Evolutionary conservation across 495 filamentous ascomycete species (phyloP), one percentile per base, ranked within the genome.

Genomic region (Cercophora scortea): DNA sequence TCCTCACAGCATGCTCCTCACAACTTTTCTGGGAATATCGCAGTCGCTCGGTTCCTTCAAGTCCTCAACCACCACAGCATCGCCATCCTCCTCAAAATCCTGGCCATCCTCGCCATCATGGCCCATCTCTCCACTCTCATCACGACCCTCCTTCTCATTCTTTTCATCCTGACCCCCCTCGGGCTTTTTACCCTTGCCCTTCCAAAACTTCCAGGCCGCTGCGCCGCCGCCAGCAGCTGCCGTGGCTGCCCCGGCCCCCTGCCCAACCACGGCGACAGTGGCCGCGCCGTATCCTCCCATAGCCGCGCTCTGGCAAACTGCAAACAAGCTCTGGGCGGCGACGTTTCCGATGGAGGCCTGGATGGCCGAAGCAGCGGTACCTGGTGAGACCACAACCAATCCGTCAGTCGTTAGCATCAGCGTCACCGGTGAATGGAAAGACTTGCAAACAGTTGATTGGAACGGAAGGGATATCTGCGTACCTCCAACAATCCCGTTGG

Each of bases 291-390:
- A 56, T 12, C 54, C 54, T 4, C 54, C 54, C 54, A 56, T 56
- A 11, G 33, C 54, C 7, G 56, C 58, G 45, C 58, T 64, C 38
- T 56, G 56, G 3, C 53, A 35, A 1, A 41, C 49, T 1, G 61
- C 53, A 13, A 61, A 64, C 3, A n/a, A 2, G 25, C 58, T 57
- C 1, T 55, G 53, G 8, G 47, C 53, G 1, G 15, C 56, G 10
- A 59, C 53, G 16, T 59, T 57, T 15, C 58, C 57, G 46, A 60
- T 55, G 1, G 4, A 12, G 13, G 39, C 19, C 8, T 64, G 61
- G 6, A 36, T 19, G 2, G 36, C 43, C 0, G 61, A 55, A 3
- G 61, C 61, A 0, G 57, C n/a, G 0, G 58, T 53, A 6, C 46
- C 61, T 64, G 32, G 1, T 25, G n/a, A 2, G 25, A 25, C 25